Base-by-base conservation (phyloP, 1,284 basidiomycete species). In the Golubevia sp. region DNA sequence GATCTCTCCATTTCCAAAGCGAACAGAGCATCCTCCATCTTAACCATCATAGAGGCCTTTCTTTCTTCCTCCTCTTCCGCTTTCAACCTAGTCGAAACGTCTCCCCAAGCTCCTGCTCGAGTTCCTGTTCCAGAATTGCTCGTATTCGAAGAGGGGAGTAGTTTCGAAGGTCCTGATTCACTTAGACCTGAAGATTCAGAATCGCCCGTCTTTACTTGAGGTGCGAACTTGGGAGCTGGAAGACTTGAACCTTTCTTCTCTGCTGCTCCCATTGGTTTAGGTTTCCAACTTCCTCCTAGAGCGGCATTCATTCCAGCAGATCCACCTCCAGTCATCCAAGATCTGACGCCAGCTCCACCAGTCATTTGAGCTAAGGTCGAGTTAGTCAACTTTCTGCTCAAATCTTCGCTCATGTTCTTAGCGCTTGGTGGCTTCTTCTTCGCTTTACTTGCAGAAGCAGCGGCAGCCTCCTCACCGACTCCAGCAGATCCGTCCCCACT, bases 351-450 rank as follows among this genome's bases (percentile, higher is more conserved):
- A 18, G 59, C 26, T 6, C 64, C 64, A 26, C 79, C 55, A 18
- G 38, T 18, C 38, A 76, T 71, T n/a, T 75, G 66, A 70, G 81
- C 79, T 2, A 79, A 78, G 8, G 79, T 82, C 57, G 76, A 81
- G 59, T 82, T 75, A 1, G 79, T 78, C 11, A 82, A 55, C 38
- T 74, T 63, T 62, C 77, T 77, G 13, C 76, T 71, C 54, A 81
- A 74, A 30, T 81, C 79, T 54, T 82, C 79, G 11, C 73, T 73
- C 66, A 82, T 72, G 61, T 81, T 82, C 49, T 74, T 67, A 1
- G 74, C 76, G 2, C 72, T 67, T 5, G 70, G 66, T 44, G 63
- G 63, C 30, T 62, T 68, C 64, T 76, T 74, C 26, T 65, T 68
- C 20, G 58, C 61, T 24, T 66, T 66, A 5, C 55, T n/a, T n/a